Evolutionary conservation across 192 early-diverging fungal genomes (phyloP).

Genomic region (Backusella circina): DNA sequence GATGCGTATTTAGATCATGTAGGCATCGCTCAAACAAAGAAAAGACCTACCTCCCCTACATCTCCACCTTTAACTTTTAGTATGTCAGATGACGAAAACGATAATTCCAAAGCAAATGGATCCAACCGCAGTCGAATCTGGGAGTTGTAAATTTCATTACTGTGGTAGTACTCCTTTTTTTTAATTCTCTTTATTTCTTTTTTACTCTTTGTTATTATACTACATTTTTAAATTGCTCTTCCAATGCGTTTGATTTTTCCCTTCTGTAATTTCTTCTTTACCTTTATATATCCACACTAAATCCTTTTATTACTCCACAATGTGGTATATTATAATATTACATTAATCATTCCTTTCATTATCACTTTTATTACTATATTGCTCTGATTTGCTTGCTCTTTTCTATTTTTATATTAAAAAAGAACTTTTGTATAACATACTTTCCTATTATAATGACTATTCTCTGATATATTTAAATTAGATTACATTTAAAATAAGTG

Average conservation of each 20-base stretch:
- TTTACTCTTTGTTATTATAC: neutral
- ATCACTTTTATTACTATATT: neutral
- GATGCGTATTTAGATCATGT: conserved; percentile 35
- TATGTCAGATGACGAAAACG: conserved; percentile 1
- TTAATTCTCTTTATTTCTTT: neutral
- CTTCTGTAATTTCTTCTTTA: neutral
- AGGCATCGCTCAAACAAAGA: conserved; percentile 13
- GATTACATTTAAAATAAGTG: neutral
- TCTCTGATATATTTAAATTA: neutral
- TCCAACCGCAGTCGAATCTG: neutral
- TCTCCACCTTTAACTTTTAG: neutral
- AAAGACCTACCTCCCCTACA: conserved; percentile 6
- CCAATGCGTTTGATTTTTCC: neutral
- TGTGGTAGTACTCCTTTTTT: neutral
- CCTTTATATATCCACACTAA: neutral
- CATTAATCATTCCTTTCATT: neutral
- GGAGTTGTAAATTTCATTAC: neutral
- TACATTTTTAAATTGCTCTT: neutral
- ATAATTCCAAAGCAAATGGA: neutral
- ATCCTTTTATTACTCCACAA: neutral
- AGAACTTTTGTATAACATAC: neutral
- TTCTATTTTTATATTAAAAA: neutral
- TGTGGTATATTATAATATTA: neutral
- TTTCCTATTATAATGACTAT: neutral
- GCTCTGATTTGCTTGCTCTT: neutral